Evolutionary conservation across 2,329 filamentous ascomycete genomes (phyloP).

Genomic region (Calonectria honghensis): DNA sequence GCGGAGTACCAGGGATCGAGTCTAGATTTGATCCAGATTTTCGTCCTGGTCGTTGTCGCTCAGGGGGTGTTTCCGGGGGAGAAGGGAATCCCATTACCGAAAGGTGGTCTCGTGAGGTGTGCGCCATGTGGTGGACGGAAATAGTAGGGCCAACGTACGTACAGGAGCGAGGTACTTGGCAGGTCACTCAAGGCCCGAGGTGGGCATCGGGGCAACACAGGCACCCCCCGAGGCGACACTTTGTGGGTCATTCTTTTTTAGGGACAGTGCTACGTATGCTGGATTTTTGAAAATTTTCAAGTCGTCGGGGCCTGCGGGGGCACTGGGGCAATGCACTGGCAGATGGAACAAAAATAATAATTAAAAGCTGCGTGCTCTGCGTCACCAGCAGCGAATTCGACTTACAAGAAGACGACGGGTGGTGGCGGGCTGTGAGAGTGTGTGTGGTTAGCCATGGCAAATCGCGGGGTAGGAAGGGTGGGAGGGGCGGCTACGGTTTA

Average conservation of each 20-base stretch:
- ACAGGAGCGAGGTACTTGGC: conserved; percentile 27
- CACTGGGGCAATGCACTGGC: conserved; percentile 27
- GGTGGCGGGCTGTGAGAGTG: conserved; percentile 36
- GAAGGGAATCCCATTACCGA: conserved; percentile 40
- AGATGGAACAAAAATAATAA: conserved; percentile 28
- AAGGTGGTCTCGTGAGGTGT: conserved; percentile 44
- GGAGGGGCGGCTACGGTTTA: conserved; percentile 34
- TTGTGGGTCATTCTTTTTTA: conserved; percentile 25
- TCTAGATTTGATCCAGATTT: conserved; percentile 39
- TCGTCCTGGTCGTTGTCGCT: conserved; percentile 31
- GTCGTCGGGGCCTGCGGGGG: conserved; percentile 3
- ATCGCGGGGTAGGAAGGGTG: conserved; percentile 52
- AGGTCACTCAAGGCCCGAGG: conserved; percentile 19
- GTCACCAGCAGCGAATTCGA: conserved; percentile 15
- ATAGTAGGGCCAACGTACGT: conserved; percentile 41
- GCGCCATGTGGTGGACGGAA: conserved; percentile 52
- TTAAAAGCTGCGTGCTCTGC: conserved; percentile 26
- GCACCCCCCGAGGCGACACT: conserved; percentile 13
- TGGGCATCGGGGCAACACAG: conserved; percentile 10
- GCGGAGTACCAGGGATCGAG: conserved; percentile 32
- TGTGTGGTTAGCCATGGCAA: conserved; percentile 38
- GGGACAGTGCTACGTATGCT: conserved; percentile 15
- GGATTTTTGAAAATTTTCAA: conserved; percentile 27
- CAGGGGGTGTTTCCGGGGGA: conserved; percentile 30
- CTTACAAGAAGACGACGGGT: conserved; percentile 38